Conservation (phyloP, 1,284 basidiomycete genomes). For the Melampsora americana region DNA sequence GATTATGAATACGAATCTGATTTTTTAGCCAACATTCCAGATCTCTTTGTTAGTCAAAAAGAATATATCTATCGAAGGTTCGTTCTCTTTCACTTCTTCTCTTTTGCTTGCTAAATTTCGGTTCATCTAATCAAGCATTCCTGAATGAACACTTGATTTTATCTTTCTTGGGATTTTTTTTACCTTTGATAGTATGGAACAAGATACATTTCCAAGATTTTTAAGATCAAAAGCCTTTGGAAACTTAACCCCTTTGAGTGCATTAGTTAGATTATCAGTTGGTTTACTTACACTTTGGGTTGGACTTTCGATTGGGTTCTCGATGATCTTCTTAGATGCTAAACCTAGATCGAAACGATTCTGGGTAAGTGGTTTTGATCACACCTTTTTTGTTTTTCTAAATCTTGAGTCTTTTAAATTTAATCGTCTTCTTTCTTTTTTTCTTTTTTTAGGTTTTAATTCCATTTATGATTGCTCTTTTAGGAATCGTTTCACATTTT, state of each 20-base stretch:
- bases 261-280: constrained; percentile 66
- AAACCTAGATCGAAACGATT: constrained; percentile 82
- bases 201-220: constrained; percentile 62
- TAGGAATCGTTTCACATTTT: constrained; percentile 86
- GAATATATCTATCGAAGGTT: constrained; percentile 95
- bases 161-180: neutral
- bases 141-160: too few relatives aligned
- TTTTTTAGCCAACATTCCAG: constrained; percentile 83
- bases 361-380: constrained; percentile 68
- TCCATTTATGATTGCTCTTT: constrained; percentile 83
- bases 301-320: constrained; percentile 80
- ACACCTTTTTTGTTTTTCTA: neutral
- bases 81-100: constrained; percentile 92
- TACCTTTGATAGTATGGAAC: constrained; percentile 26
- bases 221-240: constrained; percentile 92
- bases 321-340: constrained; percentile 87
- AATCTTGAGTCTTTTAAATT: neutral
- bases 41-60: constrained; percentile 95
- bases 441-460: constrained; percentile 70
- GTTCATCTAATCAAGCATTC: too few relatives aligned
- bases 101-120: constrained; percentile 53
- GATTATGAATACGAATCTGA: constrained; percentile 65
- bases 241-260: constrained; percentile 85
- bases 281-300: constrained; percentile 89
- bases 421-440: constrained; percentile 20